A percentile compares a stretch with the other conserved stretches of the same genome.
These are phyloP conservation scores for Phytophthora citrophthora DNA, from an alignment of 352 stramenopile species.

Conservation along the genomic window DNA sequence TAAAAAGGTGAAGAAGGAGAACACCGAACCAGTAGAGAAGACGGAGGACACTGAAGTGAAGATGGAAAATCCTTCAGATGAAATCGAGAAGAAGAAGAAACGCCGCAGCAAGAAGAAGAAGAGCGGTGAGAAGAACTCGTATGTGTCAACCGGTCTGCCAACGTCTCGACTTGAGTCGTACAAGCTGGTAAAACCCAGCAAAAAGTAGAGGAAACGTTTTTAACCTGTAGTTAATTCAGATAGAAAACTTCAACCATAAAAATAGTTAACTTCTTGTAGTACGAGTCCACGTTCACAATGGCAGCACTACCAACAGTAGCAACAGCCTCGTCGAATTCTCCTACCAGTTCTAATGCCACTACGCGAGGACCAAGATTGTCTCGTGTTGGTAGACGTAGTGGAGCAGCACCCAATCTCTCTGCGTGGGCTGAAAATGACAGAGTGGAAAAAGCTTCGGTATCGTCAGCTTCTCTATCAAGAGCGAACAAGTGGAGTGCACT, in stretches of 20 bases:
- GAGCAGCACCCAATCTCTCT: conserved; percentile 1
- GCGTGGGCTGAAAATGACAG: conserved; percentile 35
- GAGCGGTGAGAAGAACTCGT: conserved; percentile 51
- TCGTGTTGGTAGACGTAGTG: conserved; percentile 15
- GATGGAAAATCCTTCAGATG: conserved; percentile 4
- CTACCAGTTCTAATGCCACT: conserved; percentile 1
- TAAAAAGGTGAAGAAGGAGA: conserved; percentile 39
- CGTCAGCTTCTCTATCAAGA: conserved; percentile 3
- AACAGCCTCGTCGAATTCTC: conserved; percentile 3
- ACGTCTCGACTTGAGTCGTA: conserved; percentile 86
- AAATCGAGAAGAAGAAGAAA: conserved; percentile 56
- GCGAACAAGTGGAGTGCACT: conserved; percentile 38
- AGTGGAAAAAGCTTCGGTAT: conserved; percentile 47
- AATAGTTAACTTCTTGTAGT: too few relatives aligned
- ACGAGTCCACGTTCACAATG: too few relatives aligned
- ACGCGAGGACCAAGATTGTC: conserved; percentile 18
- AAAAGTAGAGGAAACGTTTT: conserved; percentile 63
- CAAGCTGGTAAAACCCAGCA: conserved; percentile 69
- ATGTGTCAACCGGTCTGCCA: conserved; percentile 61
- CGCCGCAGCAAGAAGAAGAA: conserved; percentile 71
- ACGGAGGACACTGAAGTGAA: conserved; percentile 18
- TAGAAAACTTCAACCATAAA: neutral
- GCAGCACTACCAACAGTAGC: conserved; percentile 20
- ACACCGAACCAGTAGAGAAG: conserved; percentile 12
- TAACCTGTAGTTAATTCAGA: conserved; percentile 5